These are phyloP conservation scores for Fusarium compactum DNA, from an alignment of 2,329 filamentous ascomycete species.

Conservation along the genomic window DNA sequence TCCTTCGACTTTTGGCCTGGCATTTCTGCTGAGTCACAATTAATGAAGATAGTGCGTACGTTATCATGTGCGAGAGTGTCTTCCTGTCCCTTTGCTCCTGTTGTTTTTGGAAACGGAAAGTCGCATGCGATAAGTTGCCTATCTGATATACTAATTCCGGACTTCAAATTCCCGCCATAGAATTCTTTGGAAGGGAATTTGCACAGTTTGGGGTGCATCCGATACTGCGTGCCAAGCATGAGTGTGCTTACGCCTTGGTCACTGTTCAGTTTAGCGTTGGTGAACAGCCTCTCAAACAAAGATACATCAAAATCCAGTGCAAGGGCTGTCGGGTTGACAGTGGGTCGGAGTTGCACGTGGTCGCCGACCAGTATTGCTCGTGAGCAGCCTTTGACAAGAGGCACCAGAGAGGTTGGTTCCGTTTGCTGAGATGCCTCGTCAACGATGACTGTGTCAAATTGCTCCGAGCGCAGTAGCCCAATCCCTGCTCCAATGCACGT, in stretches of 20 bases:
- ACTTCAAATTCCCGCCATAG: slow-evolving; percentile 53
- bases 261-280: neutral
- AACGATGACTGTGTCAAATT: slow-evolving; percentile 57
- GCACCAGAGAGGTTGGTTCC: slow-evolving; percentile 56
- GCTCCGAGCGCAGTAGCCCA: slow-evolving; percentile 54
- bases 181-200: slow-evolving; percentile 56
- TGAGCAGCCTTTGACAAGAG: slow-evolving; percentile 57
- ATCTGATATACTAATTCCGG: slow-evolving; percentile 44
- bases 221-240: slow-evolving; percentile 60
- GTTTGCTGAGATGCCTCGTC: slow-evolving; percentile 62
- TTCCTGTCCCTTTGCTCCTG: neutral
- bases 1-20: slow-evolving; percentile 54
- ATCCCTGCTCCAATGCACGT: slow-evolving; percentile 58
- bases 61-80: neutral
- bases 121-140: slow-evolving; percentile 35
- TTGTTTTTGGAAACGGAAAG: slow-evolving; percentile 36
- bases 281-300: slow-evolving; percentile 58
- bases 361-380: slow-evolving; percentile 60
- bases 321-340: slow-evolving; percentile 53
- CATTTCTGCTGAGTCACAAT: slow-evolving; percentile 53
- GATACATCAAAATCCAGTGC: slow-evolving; percentile 56
- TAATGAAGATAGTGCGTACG: slow-evolving; percentile 49
- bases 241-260: slow-evolving; percentile 44
- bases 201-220: slow-evolving; percentile 57
- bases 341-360: slow-evolving; percentile 60